Base-by-base conservation (phyloP, 2,329 filamentous ascomycete species). In the Clarireedia hainanense region DNA sequence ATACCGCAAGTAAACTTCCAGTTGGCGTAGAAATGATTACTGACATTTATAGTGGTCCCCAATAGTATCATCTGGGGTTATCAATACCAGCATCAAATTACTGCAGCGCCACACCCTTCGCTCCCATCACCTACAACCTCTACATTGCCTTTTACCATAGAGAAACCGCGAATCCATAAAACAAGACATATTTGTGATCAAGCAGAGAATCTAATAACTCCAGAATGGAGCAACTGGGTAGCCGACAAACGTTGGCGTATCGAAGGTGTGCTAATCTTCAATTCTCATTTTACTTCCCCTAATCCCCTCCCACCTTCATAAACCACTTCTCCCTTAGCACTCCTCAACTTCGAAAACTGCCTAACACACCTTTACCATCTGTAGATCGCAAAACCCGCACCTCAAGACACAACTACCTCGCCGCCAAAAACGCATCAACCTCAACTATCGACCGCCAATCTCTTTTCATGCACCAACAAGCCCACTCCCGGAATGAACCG, bases 221-320 rank as follows among this genome's bases (percentile, higher is more conserved):
- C 47, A 17, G 57, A 55, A 24, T 65, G 51, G 42, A 56, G 59
- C 15, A 46, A 51, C 10, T 64, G 60, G 60, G 58, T 58, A 54
- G 55, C 52, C 6, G 58, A 63, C 34, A 50, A 64, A 23, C 57
- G 55, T 20, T 20, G 20, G 24, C 60, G 55, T 30, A 52, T 57
- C 43, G 59, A 65, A 46, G 37, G 30, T 15, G 52, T 64, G 1
- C 59, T 20, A 20, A 20, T 20, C 20, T 20, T 20, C 20, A 20
- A 2, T 20, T 20, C 20, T 20, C 20, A 20, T 20, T 20, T 20
- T 20, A 20, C 20, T 20, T 20, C 20, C 20, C 20, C 20, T 20
- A 20, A 20, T 20, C 20, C 20, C 2, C 20, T 20, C 20, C 2
- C 20, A 20, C 20, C 20, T 20, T 20, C 2, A 20, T 20, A 20